Percentiles rank a stretch among this genome's conserved stretches.
These are phyloP conservation scores for Russula ochroleuca DNA, from an alignment of 768 basidiomycete species.

Conservation along the genomic window DNA sequence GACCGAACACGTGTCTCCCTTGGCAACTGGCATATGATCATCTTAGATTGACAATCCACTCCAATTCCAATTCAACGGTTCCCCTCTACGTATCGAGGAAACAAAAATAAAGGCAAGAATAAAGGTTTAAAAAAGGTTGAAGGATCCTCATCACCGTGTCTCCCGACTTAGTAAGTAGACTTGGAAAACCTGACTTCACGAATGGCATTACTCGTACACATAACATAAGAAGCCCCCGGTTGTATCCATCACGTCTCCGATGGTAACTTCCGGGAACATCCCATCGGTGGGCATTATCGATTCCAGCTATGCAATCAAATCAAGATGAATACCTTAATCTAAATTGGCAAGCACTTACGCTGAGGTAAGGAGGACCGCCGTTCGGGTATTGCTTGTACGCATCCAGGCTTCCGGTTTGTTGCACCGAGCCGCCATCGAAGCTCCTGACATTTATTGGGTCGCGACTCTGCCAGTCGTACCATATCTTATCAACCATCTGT, in stretches of 20 bases:
- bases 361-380: slow-evolving; percentile 31
- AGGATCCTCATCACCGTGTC: no score
- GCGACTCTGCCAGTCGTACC: slow-evolving; percentile 37
- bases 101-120: no score
- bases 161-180: no score
- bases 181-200: no score
- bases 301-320: slow-evolving; percentile 27
- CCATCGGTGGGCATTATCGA: slow-evolving; percentile 34
- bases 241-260: slow-evolving; percentile 35
- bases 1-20: no score
- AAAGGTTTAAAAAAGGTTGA: no score
- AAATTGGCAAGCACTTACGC: slow-evolving; percentile 18
- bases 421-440: slow-evolving; percentile 35
- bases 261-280: slow-evolving; percentile 29
- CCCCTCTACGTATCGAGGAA: no score
- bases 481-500: slow-evolving; percentile 39
- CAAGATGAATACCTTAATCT: neutral
- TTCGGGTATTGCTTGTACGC: slow-evolving; percentile 30
- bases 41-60: no score
- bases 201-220: slow-evolving; percentile 32
- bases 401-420: slow-evolving; percentile 30
- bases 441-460: slow-evolving; percentile 30
- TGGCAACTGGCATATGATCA: no score
- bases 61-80: no score
- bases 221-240: slow-evolving; percentile 36